phyloP scores from a whole-genome alignment of 1,139 yeast species.

The Suhomyces bribrorum region DNA sequence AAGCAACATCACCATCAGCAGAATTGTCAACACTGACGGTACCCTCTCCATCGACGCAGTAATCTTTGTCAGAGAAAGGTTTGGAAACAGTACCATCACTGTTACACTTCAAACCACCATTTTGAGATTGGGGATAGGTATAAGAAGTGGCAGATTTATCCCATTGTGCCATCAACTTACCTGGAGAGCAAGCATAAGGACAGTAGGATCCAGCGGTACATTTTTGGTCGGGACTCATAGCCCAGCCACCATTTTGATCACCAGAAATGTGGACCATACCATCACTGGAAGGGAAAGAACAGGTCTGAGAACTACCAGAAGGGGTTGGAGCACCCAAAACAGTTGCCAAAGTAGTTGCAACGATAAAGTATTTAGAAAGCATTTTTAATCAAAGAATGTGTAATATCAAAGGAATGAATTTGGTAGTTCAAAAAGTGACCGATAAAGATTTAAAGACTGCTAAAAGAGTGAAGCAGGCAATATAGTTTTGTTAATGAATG shows the following conservation, averaged over 20 bases:
- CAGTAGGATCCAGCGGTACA: slow-evolving; percentile 78
- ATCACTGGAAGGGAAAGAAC: slow-evolving; percentile 64
- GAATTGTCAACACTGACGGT: slow-evolving; percentile 62
- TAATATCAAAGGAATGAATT: slow-evolving; percentile 1
- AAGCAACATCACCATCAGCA: slow-evolving; percentile 61
- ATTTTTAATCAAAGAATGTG: slow-evolving; percentile 5
- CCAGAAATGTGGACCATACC: slow-evolving; percentile 70
- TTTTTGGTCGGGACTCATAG: slow-evolving; percentile 73
- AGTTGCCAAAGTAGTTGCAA: slow-evolving; percentile 21
- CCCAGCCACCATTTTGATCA: slow-evolving; percentile 79
- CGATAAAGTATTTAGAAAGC: slow-evolving; percentile 19
- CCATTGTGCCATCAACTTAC: slow-evolving; percentile 80
- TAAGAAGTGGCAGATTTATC: slow-evolving; percentile 60
- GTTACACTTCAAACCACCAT: slow-evolving; percentile 82
- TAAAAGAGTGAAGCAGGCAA: slow-evolving; percentile 7
- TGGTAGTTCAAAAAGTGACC: not conserved
- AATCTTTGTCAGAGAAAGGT: slow-evolving; percentile 58
- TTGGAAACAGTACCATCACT: slow-evolving; percentile 65
- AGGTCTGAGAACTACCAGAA: slow-evolving; percentile 52
- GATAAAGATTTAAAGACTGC: slow-evolving; percentile 2
- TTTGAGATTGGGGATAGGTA: slow-evolving; percentile 67
- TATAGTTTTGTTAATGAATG: slow-evolving; percentile 2
- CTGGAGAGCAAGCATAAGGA: slow-evolving; percentile 88
- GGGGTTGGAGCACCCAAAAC: slow-evolving; percentile 32
- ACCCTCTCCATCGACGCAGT: slow-evolving; percentile 78